phyloP scores from a whole-genome alignment of 345 rosid species.

The Murraya paniculata region DNA sequence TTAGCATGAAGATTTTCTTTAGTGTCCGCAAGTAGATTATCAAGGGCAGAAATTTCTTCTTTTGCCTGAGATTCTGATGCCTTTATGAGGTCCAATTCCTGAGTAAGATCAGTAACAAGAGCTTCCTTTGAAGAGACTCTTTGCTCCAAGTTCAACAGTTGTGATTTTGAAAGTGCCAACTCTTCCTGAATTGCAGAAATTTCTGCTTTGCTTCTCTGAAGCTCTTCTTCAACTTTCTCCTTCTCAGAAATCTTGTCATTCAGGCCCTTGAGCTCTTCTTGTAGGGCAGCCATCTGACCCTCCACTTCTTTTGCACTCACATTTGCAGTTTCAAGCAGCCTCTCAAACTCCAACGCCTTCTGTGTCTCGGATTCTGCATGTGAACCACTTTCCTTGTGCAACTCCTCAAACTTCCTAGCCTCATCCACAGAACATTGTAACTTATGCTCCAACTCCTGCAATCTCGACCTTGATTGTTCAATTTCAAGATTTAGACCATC shows the following conservation, averaged over 20 bases:
- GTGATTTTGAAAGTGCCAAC: slow-evolving; percentile 56
- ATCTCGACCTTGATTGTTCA: slow-evolving; percentile 59
- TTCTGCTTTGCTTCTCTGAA: slow-evolving; percentile 52
- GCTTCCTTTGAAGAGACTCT: slow-evolving; percentile 64
- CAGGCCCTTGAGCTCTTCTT: slow-evolving; percentile 71
- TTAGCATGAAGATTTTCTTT: slow-evolving; percentile 61
- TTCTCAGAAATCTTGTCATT: slow-evolving; percentile 62
- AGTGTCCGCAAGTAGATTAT: slow-evolving; percentile 38
- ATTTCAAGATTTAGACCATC: slow-evolving; percentile 61
- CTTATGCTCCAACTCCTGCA: slow-evolving; percentile 62
- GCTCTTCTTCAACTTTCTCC: slow-evolving; percentile 66
- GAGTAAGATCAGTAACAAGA: slow-evolving; percentile 45
- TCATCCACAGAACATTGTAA: slow-evolving; percentile 55
- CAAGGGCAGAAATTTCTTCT: slow-evolving; percentile 55
- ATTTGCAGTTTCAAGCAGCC: slow-evolving; percentile 63
- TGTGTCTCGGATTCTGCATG: slow-evolving; percentile 77
- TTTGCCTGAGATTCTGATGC: slow-evolving; percentile 64
- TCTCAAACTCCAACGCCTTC: slow-evolving; percentile 74
- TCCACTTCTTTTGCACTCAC: slow-evolving; percentile 59
- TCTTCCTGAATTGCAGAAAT: slow-evolving; percentile 69
- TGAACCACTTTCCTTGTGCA: slow-evolving; percentile 70
- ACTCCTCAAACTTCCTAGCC: slow-evolving; percentile 72
- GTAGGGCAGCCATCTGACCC: slow-evolving; percentile 49
- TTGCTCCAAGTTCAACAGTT: slow-evolving; percentile 52
- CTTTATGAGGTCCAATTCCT: slow-evolving; percentile 61